Conservation (phyloP, 208 protist genomes). For the Sergeia podlipaevii region DNA sequence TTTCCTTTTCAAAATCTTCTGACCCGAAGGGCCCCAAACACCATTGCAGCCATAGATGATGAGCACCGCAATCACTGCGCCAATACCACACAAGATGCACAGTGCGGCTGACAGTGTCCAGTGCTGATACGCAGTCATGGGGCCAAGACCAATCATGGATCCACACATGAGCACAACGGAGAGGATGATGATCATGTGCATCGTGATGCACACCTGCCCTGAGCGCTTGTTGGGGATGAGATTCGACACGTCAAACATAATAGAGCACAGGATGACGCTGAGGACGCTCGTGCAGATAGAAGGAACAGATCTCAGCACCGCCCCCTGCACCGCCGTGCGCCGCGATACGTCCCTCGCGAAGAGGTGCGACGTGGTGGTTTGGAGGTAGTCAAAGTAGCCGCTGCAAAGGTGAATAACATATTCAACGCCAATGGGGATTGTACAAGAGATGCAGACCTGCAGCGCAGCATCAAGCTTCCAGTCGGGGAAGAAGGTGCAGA, state of each 20-base stretch:
- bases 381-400: slow-evolving; percentile 62
- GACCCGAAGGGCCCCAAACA: slow-evolving; percentile 14
- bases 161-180: slow-evolving; percentile 26
- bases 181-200: slow-evolving; percentile 36
- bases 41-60: slow-evolving; percentile 22
- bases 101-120: slow-evolving; percentile 30
- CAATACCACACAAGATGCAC: slow-evolving; percentile 20
- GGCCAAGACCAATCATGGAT: slow-evolving; percentile 23
- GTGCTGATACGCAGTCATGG: slow-evolving; percentile 28
- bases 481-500: slow-evolving; percentile 22
- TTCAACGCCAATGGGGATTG: slow-evolving; percentile 42
- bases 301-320: slow-evolving; percentile 28
- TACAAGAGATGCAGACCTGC: slow-evolving; percentile 43
- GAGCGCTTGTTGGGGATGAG: slow-evolving; percentile 24
- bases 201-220: slow-evolving; percentile 30
- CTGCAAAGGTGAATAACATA: slow-evolving; percentile 45
- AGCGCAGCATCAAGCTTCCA: slow-evolving; percentile 37
- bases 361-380: slow-evolving; percentile 52
- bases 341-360: slow-evolving; percentile 37
- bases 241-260: slow-evolving; percentile 33
- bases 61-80: slow-evolving; percentile 15
- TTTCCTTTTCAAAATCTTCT: slow-evolving; percentile 3
- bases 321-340: slow-evolving; percentile 22
- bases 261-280: slow-evolving; percentile 21
- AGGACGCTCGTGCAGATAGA: slow-evolving; percentile 30